Conservation (phyloP, 2,329 filamentous ascomycete genomes). For the Fusarium sp. region DNA sequence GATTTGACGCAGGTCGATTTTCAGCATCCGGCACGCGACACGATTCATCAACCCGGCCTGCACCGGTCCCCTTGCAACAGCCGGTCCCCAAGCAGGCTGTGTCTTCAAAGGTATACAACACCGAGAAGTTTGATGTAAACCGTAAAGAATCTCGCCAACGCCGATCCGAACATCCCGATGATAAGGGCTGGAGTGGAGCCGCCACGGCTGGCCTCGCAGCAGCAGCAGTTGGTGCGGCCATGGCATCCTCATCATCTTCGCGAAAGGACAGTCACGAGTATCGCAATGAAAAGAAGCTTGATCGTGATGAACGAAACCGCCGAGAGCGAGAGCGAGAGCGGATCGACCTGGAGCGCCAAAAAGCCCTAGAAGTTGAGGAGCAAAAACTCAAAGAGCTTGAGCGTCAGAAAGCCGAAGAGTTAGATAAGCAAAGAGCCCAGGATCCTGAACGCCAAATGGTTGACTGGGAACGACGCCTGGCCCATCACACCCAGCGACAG, state of each 20-base stretch:
- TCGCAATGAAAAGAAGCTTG: slow-evolving; percentile 41
- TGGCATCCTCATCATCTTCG: slow-evolving; percentile 47
- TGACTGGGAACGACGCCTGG: slow-evolving; percentile 22
- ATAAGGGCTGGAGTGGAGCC: slow-evolving; percentile 58
- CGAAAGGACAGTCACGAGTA: slow-evolving; percentile 36
- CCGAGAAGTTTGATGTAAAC: slow-evolving; percentile 57
- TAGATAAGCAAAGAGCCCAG: slow-evolving; percentile 20
- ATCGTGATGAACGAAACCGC: slow-evolving; percentile 31
- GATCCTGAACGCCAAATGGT: slow-evolving; percentile 12
- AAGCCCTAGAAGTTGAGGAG: slow-evolving; percentile 34
- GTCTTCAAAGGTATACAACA: slow-evolving; percentile 75
- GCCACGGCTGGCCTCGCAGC: slow-evolving; percentile 64
- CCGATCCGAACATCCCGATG: slow-evolving; percentile 55
- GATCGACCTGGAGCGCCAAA: slow-evolving; percentile 40
- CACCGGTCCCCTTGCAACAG: slow-evolving; percentile 81
- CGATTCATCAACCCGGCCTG: slow-evolving; percentile 63
- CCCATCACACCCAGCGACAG: slow-evolving; percentile 36
- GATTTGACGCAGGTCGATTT: slow-evolving; percentile 69
- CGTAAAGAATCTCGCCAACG: slow-evolving; percentile 53
- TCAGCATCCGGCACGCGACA: slow-evolving; percentile 62
- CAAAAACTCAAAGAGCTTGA: slow-evolving; percentile 43
- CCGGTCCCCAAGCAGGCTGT: slow-evolving; percentile 84
- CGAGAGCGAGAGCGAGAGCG: slow-evolving; percentile 39
- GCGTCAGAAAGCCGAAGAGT: slow-evolving; percentile 31
- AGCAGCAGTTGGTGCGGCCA: slow-evolving; percentile 59